Evolutionary conservation across 768 basidiomycete genomes (phyloP).

Genomic region (Paxillus rubicundulus): DNA sequence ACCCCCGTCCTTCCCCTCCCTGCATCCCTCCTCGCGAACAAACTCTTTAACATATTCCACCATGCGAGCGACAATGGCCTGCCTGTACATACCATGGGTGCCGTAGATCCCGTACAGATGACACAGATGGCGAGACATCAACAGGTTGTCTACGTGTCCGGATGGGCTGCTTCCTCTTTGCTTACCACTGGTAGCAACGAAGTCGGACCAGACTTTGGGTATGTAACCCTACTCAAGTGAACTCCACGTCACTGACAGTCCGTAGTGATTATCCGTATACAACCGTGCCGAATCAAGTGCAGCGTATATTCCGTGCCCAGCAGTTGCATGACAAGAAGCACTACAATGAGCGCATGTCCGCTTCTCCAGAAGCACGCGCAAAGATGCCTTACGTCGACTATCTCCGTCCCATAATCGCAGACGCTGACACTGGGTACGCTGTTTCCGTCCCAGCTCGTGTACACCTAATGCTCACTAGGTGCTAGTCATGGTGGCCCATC

Average conservation of each 20-base stretch:
- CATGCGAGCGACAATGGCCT: slow-evolving; percentile 58
- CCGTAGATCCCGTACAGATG: slow-evolving; percentile 92
- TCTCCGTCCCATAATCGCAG: slow-evolving; percentile 89
- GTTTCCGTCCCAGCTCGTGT: neutral
- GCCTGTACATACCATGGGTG: slow-evolving; percentile 90
- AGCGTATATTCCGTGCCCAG: slow-evolving; percentile 87
- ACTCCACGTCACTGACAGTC: slow-evolving; percentile 1
- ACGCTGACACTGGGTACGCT: slow-evolving; percentile 87
- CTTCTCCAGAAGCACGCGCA: slow-evolving; percentile 58
- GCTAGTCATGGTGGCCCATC: slow-evolving; percentile 87
- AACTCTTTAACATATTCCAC: slow-evolving; percentile 69
- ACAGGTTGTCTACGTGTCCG: slow-evolving; percentile 88
- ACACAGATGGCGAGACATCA: slow-evolving; percentile 89
- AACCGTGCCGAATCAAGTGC: slow-evolving; percentile 94
- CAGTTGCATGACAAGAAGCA: slow-evolving; percentile 92
- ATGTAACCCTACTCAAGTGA: slow-evolving; percentile 4
- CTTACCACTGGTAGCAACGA: slow-evolving; percentile 89
- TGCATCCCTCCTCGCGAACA: slow-evolving; percentile 78
- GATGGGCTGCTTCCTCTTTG: slow-evolving; percentile 86
- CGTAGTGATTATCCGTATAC: slow-evolving; percentile 91
- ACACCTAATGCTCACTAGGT: slow-evolving; percentile 6
- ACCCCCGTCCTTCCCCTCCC: slow-evolving; percentile 75
- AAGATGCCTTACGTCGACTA: slow-evolving; percentile 84
- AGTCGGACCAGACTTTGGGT: slow-evolving; percentile 90
- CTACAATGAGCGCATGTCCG: slow-evolving; percentile 78